Conservation (phyloP, 148 eudicot species). For the Chenopodium quinoa region DNA sequence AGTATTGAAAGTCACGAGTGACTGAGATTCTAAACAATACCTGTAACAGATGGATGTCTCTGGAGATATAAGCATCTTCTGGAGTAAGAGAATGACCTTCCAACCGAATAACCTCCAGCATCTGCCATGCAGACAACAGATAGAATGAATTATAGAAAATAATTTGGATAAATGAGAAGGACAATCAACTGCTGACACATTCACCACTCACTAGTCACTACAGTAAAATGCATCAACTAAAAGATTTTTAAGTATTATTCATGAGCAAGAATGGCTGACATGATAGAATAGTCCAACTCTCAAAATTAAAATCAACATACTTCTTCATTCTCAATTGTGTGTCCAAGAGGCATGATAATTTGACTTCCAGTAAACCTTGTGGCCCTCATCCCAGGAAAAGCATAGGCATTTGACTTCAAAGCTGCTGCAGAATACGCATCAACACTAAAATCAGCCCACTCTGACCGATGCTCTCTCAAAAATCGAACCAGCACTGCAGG, state of each 20-base stretch:
- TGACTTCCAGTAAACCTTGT: constrained; percentile 87
- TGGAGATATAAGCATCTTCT: constrained; percentile 71
- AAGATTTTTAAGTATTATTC: not conserved
- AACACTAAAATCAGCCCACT: constrained; percentile 93
- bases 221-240: not conserved
- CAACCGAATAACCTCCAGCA: constrained; percentile 83
- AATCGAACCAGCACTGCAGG: constrained; percentile 84
- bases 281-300: not conserved
- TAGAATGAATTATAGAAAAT: not conserved
- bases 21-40: constrained; percentile 27
- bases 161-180: not conserved
- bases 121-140: constrained; percentile 37
- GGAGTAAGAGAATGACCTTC: constrained; percentile 85
- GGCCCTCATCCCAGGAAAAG: constrained; percentile 71
- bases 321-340: constrained; percentile 93
- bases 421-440: constrained; percentile 88
- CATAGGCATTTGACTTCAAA: constrained; percentile 54
- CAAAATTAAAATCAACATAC: constrained; percentile 29
- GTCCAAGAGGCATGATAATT: constrained; percentile 92
- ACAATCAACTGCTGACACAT: not conserved
- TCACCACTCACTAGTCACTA: not conserved
- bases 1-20: not conserved
- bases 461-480: constrained; percentile 95
- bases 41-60: constrained; percentile 88
- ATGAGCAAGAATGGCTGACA: not conserved